Base-by-base conservation (phyloP, 345 rosid genomes). In the Nasturtium officinale region DNA sequence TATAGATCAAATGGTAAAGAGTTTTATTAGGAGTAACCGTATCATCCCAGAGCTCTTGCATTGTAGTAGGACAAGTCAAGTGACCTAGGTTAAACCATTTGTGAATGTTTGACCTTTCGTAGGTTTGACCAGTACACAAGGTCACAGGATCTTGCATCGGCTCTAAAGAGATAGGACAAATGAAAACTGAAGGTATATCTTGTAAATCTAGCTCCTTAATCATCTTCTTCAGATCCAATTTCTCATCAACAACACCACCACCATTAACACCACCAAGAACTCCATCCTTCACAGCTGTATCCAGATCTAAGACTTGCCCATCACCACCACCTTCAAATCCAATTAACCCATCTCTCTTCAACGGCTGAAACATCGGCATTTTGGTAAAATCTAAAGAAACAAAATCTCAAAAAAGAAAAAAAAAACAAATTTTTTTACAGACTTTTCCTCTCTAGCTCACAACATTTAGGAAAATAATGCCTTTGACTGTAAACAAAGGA, bases 31-130 rank as follows among this genome's bases (percentile, higher is more conserved):
- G 90, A 35, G 89, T 89, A n/a, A 89, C 73, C 5, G 85, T 42
- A 48, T 89, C 83, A 65, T 87, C 91, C 95, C 95, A 89, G 12
- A 89, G 86, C 79, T 87, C 95, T 11, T 87, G 91, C 91, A 87
- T 89, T 58, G 91, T 89, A 2, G 90, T 85, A 26, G 95, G 95
- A 74, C 95, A 89, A 47, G 87, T 89, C 75, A 71, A 80, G 71
- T 83, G 91, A 18, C 91, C 89, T 46, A 87, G 50, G 62, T 71
- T 70, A 42, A 89, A 82, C 91, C 95, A 89, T 70, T 74, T 85
- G 58, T 85, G 75, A 65, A 89, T 89, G 79, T 87, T 84, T 62
- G 83, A 80, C 67, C 87, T 80, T 60, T 89, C 89, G 20, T 89
- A 89, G 61, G 95, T 89, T 64, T 89, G 91, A 26, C 95, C 91